A percentile compares a stretch with the other conserved stretches of the same genome.
Evolutionary conservation across 176 grass and related monocot species (phyloP).

Genomic region (Avena atlantica): DNA sequence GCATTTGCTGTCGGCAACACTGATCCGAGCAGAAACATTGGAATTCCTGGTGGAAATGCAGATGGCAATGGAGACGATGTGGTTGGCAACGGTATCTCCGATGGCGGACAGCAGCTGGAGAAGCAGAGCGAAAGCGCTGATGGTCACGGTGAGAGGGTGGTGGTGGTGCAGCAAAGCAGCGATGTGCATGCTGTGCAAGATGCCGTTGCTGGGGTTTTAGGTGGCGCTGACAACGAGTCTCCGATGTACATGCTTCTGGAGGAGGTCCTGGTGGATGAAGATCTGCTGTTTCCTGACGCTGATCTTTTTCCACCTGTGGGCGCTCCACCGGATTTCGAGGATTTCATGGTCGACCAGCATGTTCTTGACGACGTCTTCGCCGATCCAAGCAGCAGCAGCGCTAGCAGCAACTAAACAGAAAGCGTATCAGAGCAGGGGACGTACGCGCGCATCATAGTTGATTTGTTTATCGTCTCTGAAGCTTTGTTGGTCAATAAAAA

Average conservation of each 20-base stretch:
- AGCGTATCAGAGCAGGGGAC: neutral
- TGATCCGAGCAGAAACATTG: neutral
- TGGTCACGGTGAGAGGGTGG: neutral
- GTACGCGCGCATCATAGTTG: neutral
- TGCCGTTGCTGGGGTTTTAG: neutral
- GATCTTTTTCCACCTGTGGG: neutral
- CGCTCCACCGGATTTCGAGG: neutral
- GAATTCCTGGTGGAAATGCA: neutral
- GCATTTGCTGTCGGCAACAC: neutral
- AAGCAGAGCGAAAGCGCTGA: neutral
- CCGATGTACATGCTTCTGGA: neutral
- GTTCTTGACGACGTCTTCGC: slow-evolving; percentile 15
- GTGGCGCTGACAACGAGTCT: neutral
- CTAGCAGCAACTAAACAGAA: neutral
- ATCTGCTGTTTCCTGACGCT: neutral
- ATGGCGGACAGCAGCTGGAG: neutral
- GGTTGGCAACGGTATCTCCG: neutral
- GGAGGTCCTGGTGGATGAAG: slow-evolving; percentile 20
- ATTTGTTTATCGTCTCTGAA: neutral
- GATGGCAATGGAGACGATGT: neutral
- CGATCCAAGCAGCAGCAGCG: neutral
- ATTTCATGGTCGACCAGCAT: slow-evolving; percentile 8
- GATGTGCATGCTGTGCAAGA: neutral
- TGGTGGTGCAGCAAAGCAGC: neutral
- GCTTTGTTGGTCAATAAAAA: neutral